A percentile compares a stretch with the other conserved stretches of the same genome.
Conservation (phyloP, 176 grass and related monocot species). For the Rhynchospora tenuis region DNA sequence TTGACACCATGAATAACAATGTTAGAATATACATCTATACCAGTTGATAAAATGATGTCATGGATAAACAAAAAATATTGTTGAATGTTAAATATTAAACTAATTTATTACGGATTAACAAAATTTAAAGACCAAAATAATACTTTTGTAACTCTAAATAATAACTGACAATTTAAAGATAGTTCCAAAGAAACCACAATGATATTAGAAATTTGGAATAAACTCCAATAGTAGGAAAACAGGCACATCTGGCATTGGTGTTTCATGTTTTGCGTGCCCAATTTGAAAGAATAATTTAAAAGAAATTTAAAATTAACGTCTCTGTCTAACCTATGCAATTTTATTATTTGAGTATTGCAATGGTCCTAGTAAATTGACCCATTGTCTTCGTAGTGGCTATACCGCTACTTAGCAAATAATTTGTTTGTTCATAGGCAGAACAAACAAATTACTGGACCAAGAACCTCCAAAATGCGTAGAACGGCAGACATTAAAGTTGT, state of each 20-base stretch:
- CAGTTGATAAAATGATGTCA: no score
- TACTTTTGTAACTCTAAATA: no score
- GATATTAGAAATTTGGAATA: no score
- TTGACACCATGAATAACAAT: no score
- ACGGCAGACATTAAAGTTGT: neutral
- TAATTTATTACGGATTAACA: no score
- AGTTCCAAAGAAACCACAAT: no score
- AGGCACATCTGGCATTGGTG: neutral
- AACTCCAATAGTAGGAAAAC: neutral
- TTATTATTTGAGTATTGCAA: neutral
- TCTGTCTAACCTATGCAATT: neutral
- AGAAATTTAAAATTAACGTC: neutral
- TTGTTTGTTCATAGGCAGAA: neutral
- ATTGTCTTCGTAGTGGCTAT: neutral
- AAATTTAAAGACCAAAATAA: no score
- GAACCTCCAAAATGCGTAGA: neutral
- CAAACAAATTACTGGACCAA: neutral
- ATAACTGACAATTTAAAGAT: no score
- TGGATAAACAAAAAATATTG: no score
- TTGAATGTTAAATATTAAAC: no score
- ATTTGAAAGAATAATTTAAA: neutral
- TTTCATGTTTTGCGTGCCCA: neutral
- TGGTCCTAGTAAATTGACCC: neutral
- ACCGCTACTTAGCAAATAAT: neutral
- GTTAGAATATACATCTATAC: no score